A percentile compares a stretch with the other conserved stretches of the same genome.
Conservation (phyloP, 345 rosid genomes). For the Gossypium arboreum region DNA sequence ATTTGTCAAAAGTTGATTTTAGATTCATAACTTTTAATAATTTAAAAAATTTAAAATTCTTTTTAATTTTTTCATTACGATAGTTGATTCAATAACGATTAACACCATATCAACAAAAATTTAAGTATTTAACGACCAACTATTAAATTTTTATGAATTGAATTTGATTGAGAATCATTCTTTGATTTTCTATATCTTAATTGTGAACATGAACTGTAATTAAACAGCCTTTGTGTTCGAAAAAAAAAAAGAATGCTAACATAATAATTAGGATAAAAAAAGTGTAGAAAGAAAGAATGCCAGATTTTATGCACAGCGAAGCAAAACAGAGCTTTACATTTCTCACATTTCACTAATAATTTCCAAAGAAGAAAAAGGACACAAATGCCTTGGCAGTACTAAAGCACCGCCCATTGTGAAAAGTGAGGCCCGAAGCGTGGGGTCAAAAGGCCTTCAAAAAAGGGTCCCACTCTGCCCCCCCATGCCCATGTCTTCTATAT, state of each 20-base stretch:
- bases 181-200: no score
- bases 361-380: neutral
- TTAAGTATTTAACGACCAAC: no score
- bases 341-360: neutral
- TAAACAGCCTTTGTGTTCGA: conserved; percentile 24
- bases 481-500: conserved; percentile 21
- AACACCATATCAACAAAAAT: no score
- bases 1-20: no score
- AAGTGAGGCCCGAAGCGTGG: conserved; percentile 13
- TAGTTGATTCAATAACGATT: no score
- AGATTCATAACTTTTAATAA: no score
- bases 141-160: no score
- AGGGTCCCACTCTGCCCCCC: conserved; percentile 29
- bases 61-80: no score
- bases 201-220: conserved; percentile 14
- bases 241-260: neutral
- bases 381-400: neutral
- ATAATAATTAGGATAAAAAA: neutral
- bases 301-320: neutral
- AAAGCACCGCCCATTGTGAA: conserved; percentile 6
- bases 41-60: no score
- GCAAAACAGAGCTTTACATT: conserved; percentile 18
- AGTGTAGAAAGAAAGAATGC: neutral
- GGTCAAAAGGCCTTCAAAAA: conserved; percentile 24
- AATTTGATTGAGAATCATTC: no score